A percentile compares a stretch with the other conserved stretches of the same genome.
phyloP scores from a whole-genome alignment of 2,329 filamentous ascomycete genomes.

The Pestalotiopsis sp. region DNA sequence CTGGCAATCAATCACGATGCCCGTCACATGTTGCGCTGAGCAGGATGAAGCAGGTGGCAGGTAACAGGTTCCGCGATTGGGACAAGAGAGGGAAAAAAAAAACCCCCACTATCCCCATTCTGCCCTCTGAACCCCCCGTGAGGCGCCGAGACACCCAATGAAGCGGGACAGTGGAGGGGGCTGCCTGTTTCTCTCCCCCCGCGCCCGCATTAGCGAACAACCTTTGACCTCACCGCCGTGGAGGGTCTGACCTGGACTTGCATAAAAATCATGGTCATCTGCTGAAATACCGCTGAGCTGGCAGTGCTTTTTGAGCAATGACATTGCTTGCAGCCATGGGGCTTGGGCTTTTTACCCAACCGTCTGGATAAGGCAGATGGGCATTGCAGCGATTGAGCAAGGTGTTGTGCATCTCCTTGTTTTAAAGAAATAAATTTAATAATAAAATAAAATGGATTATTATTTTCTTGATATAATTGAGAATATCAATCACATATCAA shows the following conservation, averaged over 20 bases:
- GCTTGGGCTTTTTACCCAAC: background rate
- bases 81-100: background rate
- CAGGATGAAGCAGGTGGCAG: slow-evolving; percentile 1
- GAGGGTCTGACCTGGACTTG: slow-evolving; percentile 8
- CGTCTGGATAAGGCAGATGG: background rate
- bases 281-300: slow-evolving; percentile 6
- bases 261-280: slow-evolving; percentile 10
- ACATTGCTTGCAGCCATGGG: background rate
- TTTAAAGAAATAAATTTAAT: background rate
- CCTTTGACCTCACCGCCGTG: background rate
- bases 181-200: background rate
- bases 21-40: slow-evolving; percentile 6
- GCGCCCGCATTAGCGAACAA: slow-evolving; percentile 1
- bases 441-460: background rate
- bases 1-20: background rate
- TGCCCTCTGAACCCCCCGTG: background rate
- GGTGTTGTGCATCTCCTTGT: background rate
- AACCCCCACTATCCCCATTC: slow-evolving; percentile 4
- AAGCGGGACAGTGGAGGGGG: background rate
- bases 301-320: slow-evolving; percentile 4
- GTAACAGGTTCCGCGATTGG: background rate
- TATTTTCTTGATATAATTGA: background rate
- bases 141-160: background rate
- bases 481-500: background rate
- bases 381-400: background rate